Conservation (phyloP, 129 eudicot species). For the Artemisia tridentata region DNA sequence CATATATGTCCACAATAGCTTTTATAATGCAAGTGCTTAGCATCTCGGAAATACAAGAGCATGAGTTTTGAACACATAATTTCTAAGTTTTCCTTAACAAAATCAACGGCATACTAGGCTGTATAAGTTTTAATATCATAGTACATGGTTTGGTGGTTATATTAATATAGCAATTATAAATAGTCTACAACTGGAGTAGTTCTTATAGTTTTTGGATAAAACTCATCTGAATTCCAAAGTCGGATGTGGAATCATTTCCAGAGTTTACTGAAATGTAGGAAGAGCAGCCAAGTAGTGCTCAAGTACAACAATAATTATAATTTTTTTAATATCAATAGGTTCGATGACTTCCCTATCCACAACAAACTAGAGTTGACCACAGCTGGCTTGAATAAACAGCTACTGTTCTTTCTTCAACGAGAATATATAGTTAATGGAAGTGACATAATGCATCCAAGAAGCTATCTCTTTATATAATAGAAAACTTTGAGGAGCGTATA, state of each 20-base stretch:
- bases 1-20: background rate
- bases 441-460: no score
- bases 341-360: background rate
- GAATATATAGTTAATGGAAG: no score
- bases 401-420: no score
- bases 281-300: background rate
- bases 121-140: slow-evolving; percentile 6
- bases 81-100: slow-evolving; percentile 5
- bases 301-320: background rate
- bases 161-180: background rate
- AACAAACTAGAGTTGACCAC: no score
- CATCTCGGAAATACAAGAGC: background rate
- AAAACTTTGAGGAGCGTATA: no score
- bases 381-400: no score
- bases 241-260: background rate
- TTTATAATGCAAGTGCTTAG: background rate
- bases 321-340: background rate
- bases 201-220: background rate
- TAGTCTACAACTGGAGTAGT: slow-evolving; percentile 15
- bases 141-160: background rate
- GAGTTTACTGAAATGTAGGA: background rate
- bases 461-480: no score
- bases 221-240: slow-evolving; percentile 9
- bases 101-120: slow-evolving; percentile 2
- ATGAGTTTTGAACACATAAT: background rate